Conservation (phyloP, 2,329 filamentous ascomycete species). For the Tothia fuscella region DNA sequence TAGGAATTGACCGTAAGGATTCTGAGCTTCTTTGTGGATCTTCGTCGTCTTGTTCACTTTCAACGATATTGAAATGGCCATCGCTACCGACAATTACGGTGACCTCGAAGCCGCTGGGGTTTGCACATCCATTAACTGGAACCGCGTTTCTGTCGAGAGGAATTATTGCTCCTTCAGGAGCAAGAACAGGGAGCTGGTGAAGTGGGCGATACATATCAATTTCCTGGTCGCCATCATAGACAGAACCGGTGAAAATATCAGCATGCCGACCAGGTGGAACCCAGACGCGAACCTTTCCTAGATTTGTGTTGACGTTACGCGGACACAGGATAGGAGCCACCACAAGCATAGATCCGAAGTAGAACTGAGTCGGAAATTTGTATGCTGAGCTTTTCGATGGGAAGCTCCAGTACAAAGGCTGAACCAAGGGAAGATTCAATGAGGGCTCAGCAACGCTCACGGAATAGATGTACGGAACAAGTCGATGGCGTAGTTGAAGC, state of each 20-base stretch:
- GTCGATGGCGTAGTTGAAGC: constrained; percentile 42
- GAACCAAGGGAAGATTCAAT: constrained; percentile 39
- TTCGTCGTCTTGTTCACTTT: constrained; percentile 32
- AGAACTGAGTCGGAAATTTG: constrained; percentile 43
- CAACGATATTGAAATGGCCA: constrained; percentile 37
- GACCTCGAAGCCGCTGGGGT: constrained; percentile 38
- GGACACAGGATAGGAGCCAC: constrained; percentile 45
- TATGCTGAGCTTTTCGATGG: constrained; percentile 43
- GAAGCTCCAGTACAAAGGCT: constrained; percentile 52
- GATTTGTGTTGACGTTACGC: constrained; percentile 33
- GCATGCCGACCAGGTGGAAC: constrained; percentile 42
- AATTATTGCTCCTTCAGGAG: constrained; percentile 45
- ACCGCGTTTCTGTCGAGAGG: constrained; percentile 36
- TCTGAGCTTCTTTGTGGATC: constrained; percentile 19
- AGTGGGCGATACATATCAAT: constrained; percentile 40
- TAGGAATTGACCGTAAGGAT: constrained; percentile 13
- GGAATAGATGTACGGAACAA: constrained; percentile 49
- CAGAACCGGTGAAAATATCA: constrained; percentile 45
- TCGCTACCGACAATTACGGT: constrained; percentile 33
- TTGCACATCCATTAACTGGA: constrained; percentile 36
- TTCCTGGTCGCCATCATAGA: constrained; percentile 46
- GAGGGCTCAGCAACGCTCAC: constrained; percentile 38
- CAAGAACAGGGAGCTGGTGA: constrained; percentile 40
- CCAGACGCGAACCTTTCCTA: constrained; percentile 42
- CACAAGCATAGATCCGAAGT: constrained; percentile 45